Conservation (phyloP, 2,329 filamentous ascomycete genomes). For the Sporothrix schenckii region DNA sequence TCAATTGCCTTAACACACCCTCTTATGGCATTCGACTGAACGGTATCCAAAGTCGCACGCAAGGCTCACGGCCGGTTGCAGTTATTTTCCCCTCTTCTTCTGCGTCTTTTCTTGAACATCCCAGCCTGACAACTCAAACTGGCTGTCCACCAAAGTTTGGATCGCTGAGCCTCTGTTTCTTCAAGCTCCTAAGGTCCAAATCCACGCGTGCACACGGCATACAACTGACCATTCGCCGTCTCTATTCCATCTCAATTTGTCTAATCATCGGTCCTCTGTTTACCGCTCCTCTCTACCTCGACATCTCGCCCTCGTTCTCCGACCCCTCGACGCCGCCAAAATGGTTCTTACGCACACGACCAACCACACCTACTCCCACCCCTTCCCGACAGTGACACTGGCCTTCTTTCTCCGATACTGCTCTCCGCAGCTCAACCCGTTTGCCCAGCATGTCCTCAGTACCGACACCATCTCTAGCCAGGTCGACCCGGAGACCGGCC, state of each 20-base stretch:
- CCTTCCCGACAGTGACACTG: constrained; percentile 81
- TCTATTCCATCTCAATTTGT: neutral
- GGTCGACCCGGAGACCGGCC: constrained; percentile 73
- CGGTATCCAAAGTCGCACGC: neutral
- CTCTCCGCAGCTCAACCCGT: constrained; percentile 70
- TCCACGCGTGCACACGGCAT: neutral
- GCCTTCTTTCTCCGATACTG: constrained; percentile 90
- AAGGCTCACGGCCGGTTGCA: constrained; percentile 13
- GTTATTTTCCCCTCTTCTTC: neutral
- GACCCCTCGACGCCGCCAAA: constrained; percentile 17
- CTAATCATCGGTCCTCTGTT: neutral
- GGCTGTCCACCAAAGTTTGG: constrained; percentile 20
- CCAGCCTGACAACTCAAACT: neutral
- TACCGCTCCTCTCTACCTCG: neutral
- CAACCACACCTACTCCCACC: constrained; percentile 75
- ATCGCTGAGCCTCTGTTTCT: constrained; percentile 34
- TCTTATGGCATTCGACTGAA: constrained; percentile 24
- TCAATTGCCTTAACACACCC: neutral
- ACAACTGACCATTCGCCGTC: neutral
- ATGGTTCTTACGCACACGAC: constrained; percentile 68
- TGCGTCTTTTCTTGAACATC: neutral
- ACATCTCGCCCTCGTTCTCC: neutral
- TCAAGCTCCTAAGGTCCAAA: constrained; percentile 32
- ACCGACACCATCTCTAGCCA: constrained; percentile 78
- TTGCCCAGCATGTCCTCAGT: constrained; percentile 78